Percentiles rank a stretch among this genome's conserved stretches.
phyloP scores from a whole-genome alignment of 805 yeast genomes.

The Candida bentonensis region DNA sequence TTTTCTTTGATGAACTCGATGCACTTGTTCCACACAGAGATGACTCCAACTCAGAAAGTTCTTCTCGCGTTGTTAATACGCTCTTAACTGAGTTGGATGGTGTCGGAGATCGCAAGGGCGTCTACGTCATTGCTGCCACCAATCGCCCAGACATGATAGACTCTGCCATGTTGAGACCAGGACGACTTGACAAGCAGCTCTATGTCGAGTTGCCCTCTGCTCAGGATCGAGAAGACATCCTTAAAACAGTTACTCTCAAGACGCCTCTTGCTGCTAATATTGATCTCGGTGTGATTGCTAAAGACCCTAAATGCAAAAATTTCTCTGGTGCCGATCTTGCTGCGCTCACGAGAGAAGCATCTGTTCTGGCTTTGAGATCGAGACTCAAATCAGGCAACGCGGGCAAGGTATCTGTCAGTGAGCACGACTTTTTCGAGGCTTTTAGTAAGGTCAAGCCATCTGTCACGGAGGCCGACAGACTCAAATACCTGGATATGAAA shows the following conservation, averaged over 20 bases:
- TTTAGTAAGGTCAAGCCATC: constrained; percentile 71
- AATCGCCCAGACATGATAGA: constrained; percentile 97
- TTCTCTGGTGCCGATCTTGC: constrained; percentile 95
- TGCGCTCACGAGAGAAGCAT: constrained; percentile 87
- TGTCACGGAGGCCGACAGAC: constrained; percentile 74
- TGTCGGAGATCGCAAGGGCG: constrained; percentile 79
- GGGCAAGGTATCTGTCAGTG: constrained; percentile 38
- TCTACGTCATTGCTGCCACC: constrained; percentile 92
- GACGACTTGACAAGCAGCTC: constrained; percentile 83
- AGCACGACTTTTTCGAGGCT: constrained; percentile 57
- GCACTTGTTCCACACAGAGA: constrained; percentile 94
- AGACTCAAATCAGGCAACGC: constrained; percentile 21
- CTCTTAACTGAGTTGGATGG: constrained; percentile 92
- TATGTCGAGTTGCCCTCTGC: constrained; percentile 80
- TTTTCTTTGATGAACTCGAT: constrained; percentile 91
- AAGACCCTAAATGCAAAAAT: constrained; percentile 69
- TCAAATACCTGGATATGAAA: constrained; percentile 60
- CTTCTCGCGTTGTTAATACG: constrained; percentile 90
- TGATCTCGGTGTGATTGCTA: constrained; percentile 46
- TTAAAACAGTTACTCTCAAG: constrained; percentile 56
- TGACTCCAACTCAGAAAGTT: constrained; percentile 71
- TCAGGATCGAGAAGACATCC: constrained; percentile 66
- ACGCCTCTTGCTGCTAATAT: constrained; percentile 63
- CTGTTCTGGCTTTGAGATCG: constrained; percentile 60
- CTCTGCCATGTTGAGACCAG: constrained; percentile 96